Percentiles rank a stretch among this genome's conserved stretches.
Conservation (phyloP, 495 filamentous ascomycete genomes). For the Penicillium angulare region DNA sequence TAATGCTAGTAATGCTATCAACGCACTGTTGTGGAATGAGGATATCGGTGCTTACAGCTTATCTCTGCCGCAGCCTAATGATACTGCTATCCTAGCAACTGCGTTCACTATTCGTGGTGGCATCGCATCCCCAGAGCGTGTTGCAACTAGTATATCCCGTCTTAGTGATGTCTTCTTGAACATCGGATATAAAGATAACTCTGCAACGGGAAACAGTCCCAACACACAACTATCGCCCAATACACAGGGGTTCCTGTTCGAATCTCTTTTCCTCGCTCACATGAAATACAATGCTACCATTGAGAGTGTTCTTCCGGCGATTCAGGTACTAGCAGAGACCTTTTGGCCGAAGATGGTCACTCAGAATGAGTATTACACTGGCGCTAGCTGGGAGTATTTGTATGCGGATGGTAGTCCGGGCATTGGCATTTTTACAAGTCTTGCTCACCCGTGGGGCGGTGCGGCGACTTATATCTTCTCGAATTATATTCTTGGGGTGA, state of each 20-base stretch:
- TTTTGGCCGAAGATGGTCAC: slow-evolving; percentile 34
- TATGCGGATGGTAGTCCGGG: slow-evolving; percentile 31
- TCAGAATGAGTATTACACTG: slow-evolving; percentile 30
- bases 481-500: slow-evolving; percentile 24
- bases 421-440: slow-evolving; percentile 31
- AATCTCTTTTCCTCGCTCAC: slow-evolving; percentile 5
- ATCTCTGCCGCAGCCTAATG: slow-evolving; percentile 3
- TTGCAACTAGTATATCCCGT: neutral
- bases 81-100: slow-evolving; percentile 19
- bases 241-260: slow-evolving; percentile 18
- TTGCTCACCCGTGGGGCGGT: slow-evolving; percentile 38
- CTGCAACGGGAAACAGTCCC: neutral
- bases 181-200: slow-evolving; percentile 17
- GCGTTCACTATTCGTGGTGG: slow-evolving; percentile 30
- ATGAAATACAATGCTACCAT: neutral
- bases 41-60: slow-evolving; percentile 22
- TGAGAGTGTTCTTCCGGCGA: neutral
- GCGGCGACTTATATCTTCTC: slow-evolving; percentile 36
- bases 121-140: slow-evolving; percentile 21
- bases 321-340: slow-evolving; percentile 20
- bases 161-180: slow-evolving; percentile 1
- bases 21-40: slow-evolving; percentile 26
- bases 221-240: slow-evolving; percentile 13
- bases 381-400: slow-evolving; percentile 39
- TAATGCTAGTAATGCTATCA: slow-evolving; percentile 18